Evolutionary conservation across 2,329 filamentous ascomycete species (phyloP), one percentile per base, ranked within the genome.

Genomic region (Cladosporium sp.): DNA sequence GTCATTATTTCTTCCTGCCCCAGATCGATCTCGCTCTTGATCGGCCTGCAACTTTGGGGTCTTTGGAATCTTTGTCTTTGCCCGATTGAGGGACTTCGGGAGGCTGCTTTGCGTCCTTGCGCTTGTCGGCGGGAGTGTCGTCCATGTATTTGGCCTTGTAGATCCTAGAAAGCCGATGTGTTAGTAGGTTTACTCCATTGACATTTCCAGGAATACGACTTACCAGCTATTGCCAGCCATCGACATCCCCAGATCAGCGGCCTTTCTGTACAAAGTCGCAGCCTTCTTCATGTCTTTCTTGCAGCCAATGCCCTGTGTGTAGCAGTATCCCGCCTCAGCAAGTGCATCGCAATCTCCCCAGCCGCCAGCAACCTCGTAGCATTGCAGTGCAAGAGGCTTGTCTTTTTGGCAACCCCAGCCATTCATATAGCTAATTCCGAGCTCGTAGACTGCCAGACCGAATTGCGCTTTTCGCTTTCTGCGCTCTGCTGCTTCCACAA

Each of bases 161-260:
- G 72, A 98, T 98, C 93, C 93, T 97, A 57, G 59, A 57, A 37
- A 11, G 14, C 5, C 23, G 5, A n/a, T 3, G 12, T 31, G 61
- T 63, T 46, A 63, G 50, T 18, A 26, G 23, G 23, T 26, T 26
- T 26, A 26, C 23, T 26, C 23, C 23, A 26, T 26, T 26, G 23
- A 26, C 1, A 26, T 26, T 3, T 3, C 21, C 21, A 58, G 5
- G 7, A 16, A 55, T 2, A 12, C 16, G 18, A 86, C 91, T 76
- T 84, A 97, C 94, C 95, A 99, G 83, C 93, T 97, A 77, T 98
- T 98, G 64, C 95, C 95, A 65, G 97, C 90, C 93, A 98, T 98
- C 78, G 88, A 96, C 84, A 97, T 93, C 7, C 95, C 95, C 79
- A 95, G 95, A 28, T 90, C 88, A 77, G 97, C 95, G 6, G 95